Percentiles rank a stretch among this genome's conserved stretches.
Conservation (phyloP, 2,329 filamentous ascomycete species). For the Erysiphe neolycopersici region DNA sequence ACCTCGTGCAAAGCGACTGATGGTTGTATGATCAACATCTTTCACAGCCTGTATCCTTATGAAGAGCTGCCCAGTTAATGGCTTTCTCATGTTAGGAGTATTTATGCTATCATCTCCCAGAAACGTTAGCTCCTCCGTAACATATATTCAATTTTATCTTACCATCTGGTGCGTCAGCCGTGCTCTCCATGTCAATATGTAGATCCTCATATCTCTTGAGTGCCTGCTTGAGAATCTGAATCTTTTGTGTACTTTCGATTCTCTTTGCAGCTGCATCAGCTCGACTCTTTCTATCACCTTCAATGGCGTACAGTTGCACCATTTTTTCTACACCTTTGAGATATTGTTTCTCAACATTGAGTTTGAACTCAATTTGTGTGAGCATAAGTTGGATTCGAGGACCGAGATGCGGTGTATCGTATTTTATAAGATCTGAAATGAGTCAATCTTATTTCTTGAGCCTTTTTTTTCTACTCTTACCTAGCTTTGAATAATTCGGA, state of each 20-base stretch:
- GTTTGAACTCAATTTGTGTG: conserved; percentile 93
- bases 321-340: conserved; percentile 98
- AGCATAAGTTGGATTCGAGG: conserved; percentile 98
- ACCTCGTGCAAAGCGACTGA: conserved; percentile 59
- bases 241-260: conserved; percentile 94
- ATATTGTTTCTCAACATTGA: conserved; percentile 97
- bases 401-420: conserved; percentile 82
- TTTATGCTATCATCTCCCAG: conserved; percentile 77
- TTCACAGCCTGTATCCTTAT: conserved; percentile 72
- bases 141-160: conserved; percentile 13
- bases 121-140: conserved; percentile 1
- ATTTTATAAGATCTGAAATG: conserved; percentile 74
- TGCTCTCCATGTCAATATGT: conserved; percentile 68
- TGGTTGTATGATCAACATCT: conserved; percentile 78
- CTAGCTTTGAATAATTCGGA: conserved; percentile 88
- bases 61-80: conserved; percentile 71
- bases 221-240: conserved; percentile 80
- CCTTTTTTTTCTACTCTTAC: conserved; percentile 23
- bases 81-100: conserved; percentile 80
- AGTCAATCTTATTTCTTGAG: conserved; percentile 1
- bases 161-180: conserved; percentile 57
- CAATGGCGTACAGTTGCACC: conserved; percentile 91
- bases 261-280: conserved; percentile 71
- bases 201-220: conserved; percentile 93
- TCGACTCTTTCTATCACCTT: conserved; percentile 87